Percentiles rank a stretch among this genome's conserved stretches.
phyloP scores from a whole-genome alignment of 1,284 basidiomycete species.

The Trichosporon sp. region DNA sequence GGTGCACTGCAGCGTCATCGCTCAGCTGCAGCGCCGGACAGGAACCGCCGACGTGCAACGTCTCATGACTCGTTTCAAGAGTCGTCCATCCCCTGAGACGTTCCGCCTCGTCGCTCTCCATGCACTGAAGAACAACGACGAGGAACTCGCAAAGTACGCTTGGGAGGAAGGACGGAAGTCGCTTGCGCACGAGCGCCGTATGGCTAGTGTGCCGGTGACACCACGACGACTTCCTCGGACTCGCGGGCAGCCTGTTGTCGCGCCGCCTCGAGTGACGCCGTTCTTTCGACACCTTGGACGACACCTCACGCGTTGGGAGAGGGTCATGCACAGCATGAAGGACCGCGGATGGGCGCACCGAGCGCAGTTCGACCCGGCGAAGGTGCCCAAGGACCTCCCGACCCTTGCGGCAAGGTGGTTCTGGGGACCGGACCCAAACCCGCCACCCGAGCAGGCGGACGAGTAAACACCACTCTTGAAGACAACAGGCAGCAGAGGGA shows the following conservation, averaged over 20 bases:
- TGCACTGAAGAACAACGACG: constrained; percentile 25
- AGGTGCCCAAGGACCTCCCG: not conserved
- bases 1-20: constrained; percentile 28
- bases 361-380: not conserved
- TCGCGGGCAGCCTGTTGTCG: not conserved
- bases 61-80: not conserved
- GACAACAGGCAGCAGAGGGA: not conserved
- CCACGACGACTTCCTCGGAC: not conserved
- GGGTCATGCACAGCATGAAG: constrained; percentile 14
- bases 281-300: constrained; percentile 21
- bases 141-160: constrained; percentile 14
- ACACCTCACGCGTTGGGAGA: constrained; percentile 18
- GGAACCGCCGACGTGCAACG: not conserved
- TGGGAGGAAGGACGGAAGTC: constrained; percentile 2
- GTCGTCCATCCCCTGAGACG: not conserved
- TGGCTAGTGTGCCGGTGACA: not conserved
- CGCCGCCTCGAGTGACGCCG: not conserved
- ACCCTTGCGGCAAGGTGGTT: not conserved
- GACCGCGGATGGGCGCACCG: constrained; percentile 22
- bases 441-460: not conserved
- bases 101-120: constrained; percentile 27
- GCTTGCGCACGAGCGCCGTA: constrained; percentile 12
- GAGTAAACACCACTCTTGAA: not conserved
- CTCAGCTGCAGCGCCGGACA: constrained; percentile 18
- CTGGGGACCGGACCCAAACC: not conserved